phyloP scores from a whole-genome alignment of 2,329 filamentous ascomycete species.

The Zymoseptoria passerinii region DNA sequence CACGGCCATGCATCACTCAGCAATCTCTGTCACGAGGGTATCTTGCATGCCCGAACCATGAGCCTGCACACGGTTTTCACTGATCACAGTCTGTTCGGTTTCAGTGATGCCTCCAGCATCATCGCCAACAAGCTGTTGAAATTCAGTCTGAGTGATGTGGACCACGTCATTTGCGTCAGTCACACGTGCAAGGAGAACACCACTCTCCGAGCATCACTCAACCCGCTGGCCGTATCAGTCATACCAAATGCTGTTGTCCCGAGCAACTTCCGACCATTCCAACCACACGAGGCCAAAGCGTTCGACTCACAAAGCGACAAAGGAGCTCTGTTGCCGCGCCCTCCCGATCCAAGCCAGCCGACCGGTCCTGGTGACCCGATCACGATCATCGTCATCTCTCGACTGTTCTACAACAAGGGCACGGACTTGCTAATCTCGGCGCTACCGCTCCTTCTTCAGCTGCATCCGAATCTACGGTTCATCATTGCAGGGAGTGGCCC shows the following conservation, averaged over 20 bases:
- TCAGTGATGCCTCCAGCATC: constrained; percentile 92
- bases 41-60: constrained; percentile 93
- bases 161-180: constrained; percentile 96
- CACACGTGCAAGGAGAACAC: constrained; percentile 99
- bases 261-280: constrained; percentile 79
- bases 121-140: constrained; percentile 95
- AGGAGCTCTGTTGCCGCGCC: constrained; percentile 33
- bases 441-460: constrained; percentile 82
- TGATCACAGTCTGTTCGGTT: constrained; percentile 94
- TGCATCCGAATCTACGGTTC: constrained; percentile 88
- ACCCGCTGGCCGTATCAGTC: constrained; percentile 93
- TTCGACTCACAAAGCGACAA: constrained; percentile 18
- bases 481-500: constrained; percentile 93
- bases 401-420: constrained; percentile 97
- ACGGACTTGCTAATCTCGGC: constrained; percentile 94
- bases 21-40: constrained; percentile 87
- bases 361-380: constrained; percentile 79
- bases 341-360: constrained; percentile 52
- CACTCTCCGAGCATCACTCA: constrained; percentile 83
- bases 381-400: constrained; percentile 93
- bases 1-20: constrained; percentile 95
- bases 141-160: constrained; percentile 90
- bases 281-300: constrained; percentile 28
- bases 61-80: constrained; percentile 92
- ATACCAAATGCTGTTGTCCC: constrained; percentile 97